Conservation (phyloP, 1,139 yeast genomes). For the Yamadazyma songkhlaensis region DNA sequence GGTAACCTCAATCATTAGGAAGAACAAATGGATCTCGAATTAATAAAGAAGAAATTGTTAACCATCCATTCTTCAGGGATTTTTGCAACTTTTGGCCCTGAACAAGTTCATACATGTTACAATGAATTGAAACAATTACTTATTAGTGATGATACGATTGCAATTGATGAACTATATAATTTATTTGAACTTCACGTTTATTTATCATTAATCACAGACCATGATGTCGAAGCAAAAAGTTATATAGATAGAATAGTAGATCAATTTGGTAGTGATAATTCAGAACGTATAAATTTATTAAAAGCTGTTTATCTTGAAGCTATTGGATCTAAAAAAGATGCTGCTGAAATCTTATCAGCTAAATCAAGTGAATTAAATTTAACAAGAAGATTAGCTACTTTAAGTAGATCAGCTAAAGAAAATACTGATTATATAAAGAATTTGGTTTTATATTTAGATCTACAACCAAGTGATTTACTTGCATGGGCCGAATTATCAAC, state of each 20-base stretch:
- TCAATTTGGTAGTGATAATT: slow-evolving; percentile 42
- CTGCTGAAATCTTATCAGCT: slow-evolving; percentile 36
- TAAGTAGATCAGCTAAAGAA: slow-evolving; percentile 15
- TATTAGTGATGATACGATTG: slow-evolving; percentile 26
- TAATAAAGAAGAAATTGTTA: slow-evolving; percentile 24
- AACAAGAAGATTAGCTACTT: slow-evolving; percentile 35
- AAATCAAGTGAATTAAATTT: slow-evolving; percentile 35
- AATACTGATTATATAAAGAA: slow-evolving; percentile 42
- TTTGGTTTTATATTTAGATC: slow-evolving; percentile 47
- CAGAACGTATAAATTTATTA: slow-evolving; percentile 58
- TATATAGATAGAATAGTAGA: slow-evolving; percentile 64
- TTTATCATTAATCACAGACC: slow-evolving; percentile 58
- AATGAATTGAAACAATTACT: slow-evolving; percentile 29
- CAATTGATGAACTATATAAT: slow-evolving; percentile 52
- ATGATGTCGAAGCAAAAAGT: slow-evolving; percentile 69
- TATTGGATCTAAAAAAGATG: slow-evolving; percentile 35
- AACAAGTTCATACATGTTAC: slow-evolving; percentile 28
- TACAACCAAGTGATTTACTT: slow-evolving; percentile 69
- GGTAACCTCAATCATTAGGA: slow-evolving; percentile 6
- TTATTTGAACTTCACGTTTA: slow-evolving; percentile 73
- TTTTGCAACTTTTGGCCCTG: slow-evolving; percentile 36
- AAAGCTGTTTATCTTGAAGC: slow-evolving; percentile 59
- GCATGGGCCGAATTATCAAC: slow-evolving; percentile 77
- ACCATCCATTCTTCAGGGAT: slow-evolving; percentile 30
- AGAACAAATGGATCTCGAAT: slow-evolving; percentile 5